phyloP scores from a whole-genome alignment of 495 filamentous ascomycete species.

The Neurospora discreta region DNA sequence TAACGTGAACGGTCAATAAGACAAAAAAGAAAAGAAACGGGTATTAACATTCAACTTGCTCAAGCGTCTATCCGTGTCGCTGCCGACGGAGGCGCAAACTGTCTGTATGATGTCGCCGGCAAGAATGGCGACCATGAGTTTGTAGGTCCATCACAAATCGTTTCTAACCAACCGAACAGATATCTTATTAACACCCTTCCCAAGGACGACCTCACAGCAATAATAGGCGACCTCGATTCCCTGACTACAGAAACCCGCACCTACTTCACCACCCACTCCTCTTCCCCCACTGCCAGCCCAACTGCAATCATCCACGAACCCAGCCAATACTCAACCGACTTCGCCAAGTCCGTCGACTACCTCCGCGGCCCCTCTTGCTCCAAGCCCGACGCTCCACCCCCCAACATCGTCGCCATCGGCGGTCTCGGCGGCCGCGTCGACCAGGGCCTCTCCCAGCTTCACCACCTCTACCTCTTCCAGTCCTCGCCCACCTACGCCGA shows the following conservation, averaged over 20 bases:
- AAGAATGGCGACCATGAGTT: conserved; percentile 7
- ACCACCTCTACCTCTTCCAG: conserved; percentile 59
- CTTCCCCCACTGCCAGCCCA: conserved; percentile 21
- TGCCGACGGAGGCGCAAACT: conserved; percentile 88
- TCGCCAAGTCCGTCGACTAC: conserved; percentile 45
- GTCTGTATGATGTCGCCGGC: conserved; percentile 48
- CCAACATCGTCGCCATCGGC: conserved; percentile 60
- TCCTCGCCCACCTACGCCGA: conserved; percentile 30
- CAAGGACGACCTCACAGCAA: conserved; percentile 48
- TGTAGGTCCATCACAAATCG: conserved; percentile 4
- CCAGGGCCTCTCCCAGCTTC: conserved; percentile 79
- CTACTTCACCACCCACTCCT: conserved; percentile 50
- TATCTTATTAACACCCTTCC: conserved; percentile 12
- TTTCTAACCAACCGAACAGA: not conserved
- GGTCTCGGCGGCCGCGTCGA: conserved; percentile 83
- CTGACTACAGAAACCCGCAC: conserved; percentile 42
- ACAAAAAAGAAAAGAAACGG: not conserved
- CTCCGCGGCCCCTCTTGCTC: conserved; percentile 15
- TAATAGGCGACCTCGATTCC: conserved; percentile 88
- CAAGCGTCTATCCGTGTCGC: conserved; percentile 53
- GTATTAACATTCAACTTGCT: not conserved
- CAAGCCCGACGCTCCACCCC: conserved; percentile 8
- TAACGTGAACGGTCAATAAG: not conserved
- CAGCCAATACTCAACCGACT: conserved; percentile 80
- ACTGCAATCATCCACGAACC: conserved; percentile 48